Conservation (phyloP, 1,139 yeast species). For the Sugiyamaella paludigena region DNA sequence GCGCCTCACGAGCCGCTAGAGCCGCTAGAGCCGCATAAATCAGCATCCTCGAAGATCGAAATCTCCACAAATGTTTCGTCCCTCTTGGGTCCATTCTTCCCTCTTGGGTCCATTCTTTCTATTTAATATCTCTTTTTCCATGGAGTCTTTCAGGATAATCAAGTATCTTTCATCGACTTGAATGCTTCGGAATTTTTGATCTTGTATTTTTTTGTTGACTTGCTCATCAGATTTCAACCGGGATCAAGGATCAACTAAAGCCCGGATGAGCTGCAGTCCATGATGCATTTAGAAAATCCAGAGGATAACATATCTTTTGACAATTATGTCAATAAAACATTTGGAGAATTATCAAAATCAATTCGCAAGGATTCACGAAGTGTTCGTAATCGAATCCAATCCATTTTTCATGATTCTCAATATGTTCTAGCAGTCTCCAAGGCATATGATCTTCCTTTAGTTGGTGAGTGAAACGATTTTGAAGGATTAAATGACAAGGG, state of each 20-base stretch:
- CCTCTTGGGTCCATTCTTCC: too few species aligned
- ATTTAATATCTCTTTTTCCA: neutral
- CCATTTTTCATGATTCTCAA: conserved; percentile 60
- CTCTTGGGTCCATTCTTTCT: neutral
- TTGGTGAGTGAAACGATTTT: conserved; percentile 10
- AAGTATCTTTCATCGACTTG: neutral
- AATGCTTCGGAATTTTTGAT: too few species aligned
- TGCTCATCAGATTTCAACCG: too few species aligned
- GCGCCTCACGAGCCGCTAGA: too few species aligned
- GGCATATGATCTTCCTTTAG: conserved; percentile 37
- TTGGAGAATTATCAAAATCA: conserved; percentile 30
- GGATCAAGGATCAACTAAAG: too few species aligned
- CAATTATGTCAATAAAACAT: conserved; percentile 20
- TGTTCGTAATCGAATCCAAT: conserved; percentile 61
- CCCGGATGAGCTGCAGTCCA: too few species aligned
- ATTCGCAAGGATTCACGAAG: conserved; percentile 55
- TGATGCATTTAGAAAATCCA: neutral
- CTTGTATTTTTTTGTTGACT: too few species aligned
- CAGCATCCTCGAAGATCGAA: too few species aligned
- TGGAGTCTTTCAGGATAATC: neutral
- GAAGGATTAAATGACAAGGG: too few species aligned
- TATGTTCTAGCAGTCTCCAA: conserved; percentile 42
- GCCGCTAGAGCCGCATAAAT: too few species aligned
- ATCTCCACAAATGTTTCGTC: too few species aligned
- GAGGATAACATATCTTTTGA: conserved; percentile 9